Evolutionary conservation across 371 early-diverging fungal species (phyloP).

Genomic region (Actinomortierella ambigua): DNA sequence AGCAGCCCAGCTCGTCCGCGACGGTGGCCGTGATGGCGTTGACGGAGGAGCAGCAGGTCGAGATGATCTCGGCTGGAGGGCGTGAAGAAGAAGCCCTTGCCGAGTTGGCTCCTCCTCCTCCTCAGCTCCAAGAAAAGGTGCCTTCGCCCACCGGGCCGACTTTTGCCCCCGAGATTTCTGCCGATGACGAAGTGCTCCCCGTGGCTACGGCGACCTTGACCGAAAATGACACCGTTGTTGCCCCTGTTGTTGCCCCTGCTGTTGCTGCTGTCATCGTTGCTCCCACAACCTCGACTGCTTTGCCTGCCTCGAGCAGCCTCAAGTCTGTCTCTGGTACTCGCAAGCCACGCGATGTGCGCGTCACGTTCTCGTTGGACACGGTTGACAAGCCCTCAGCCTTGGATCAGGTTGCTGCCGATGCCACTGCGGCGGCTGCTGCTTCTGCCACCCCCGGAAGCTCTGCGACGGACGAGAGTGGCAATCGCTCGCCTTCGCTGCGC

Average conservation of each 20-base stretch:
- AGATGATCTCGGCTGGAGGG: background rate
- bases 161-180: too few species aligned
- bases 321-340: constrained; percentile 9
- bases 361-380: constrained; percentile 40
- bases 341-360: constrained; percentile 23
- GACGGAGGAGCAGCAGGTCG: too few species aligned
- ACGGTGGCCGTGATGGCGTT: too few species aligned
- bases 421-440: background rate
- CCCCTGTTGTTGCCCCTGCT: background rate
- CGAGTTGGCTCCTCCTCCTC: too few species aligned
- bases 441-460: too few species aligned
- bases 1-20: too few species aligned
- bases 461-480: background rate
- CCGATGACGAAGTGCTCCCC: too few species aligned
- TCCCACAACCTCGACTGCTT: background rate
- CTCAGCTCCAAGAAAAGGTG: too few species aligned
- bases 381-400: constrained; percentile 17
- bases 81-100: background rate
- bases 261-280: background rate
- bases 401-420: background rate
- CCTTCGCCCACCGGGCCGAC: too few species aligned
- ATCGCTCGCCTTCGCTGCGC: constrained; percentile 6
- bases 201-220: too few species aligned
- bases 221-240: background rate
- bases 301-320: constrained; percentile 8